Conservation (phyloP, 345 rosid species). For the Triadica sebifera region DNA sequence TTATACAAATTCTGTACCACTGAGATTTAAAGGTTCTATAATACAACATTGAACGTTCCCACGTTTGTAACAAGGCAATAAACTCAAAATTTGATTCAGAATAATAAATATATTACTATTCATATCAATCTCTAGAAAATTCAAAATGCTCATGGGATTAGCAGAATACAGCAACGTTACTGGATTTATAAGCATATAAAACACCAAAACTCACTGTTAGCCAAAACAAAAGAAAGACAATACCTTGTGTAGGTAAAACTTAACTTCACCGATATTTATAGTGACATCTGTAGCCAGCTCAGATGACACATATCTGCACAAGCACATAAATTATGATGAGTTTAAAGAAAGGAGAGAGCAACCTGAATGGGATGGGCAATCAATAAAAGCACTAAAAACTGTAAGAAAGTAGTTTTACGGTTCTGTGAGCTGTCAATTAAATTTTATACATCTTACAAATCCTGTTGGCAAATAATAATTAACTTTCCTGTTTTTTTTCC, state of each 20-base stretch:
- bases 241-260: constrained; percentile 91
- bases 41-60: background rate
- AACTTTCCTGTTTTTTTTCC: background rate
- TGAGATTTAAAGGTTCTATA: background rate
- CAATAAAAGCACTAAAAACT: constrained; percentile 11
- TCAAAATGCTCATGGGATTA: background rate
- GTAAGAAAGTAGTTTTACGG: background rate
- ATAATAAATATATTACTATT: background rate
- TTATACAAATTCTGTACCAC: background rate
- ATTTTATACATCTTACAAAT: background rate
- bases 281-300: constrained; percentile 76
- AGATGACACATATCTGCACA: constrained; percentile 61
- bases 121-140: too few species aligned
- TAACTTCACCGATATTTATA: constrained; percentile 64
- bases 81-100: background rate
- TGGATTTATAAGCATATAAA: background rate
- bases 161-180: background rate
- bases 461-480: background rate
- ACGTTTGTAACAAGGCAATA: background rate
- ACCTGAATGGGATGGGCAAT: constrained; percentile 4
- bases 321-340: constrained; percentile 21
- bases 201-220: background rate
- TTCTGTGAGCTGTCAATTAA: background rate
- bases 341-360: constrained; percentile 12
- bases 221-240: background rate